Evolutionary conservation across 225 moss, liverwort and hornwort genomes (phyloP), one percentile per base, ranked within the genome.

Genomic region (Neckera pumila): DNA sequence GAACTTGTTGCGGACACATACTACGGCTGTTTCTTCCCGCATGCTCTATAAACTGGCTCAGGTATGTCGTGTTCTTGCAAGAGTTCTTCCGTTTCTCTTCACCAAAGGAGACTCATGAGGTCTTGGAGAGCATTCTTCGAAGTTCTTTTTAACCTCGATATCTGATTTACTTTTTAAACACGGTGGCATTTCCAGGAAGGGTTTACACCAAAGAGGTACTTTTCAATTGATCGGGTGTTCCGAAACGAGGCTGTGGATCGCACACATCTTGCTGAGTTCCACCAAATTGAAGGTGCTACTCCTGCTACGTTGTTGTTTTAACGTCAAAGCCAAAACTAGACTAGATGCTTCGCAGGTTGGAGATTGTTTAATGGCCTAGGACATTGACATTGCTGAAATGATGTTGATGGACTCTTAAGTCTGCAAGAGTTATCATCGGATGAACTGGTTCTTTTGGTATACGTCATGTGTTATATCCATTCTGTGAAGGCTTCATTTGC

Each of bases 221-320:
- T 95, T 76, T 98, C 96, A 23, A 98, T 98, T 27, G 98, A 98
- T 85, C 95, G 96, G 59, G 98, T 98, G 64, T 98, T 98, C 88
- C 95, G 96, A 45, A 98, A 98, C 86, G 96, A 98, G 91, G 98
- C 96, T 58, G 95, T 98, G 83, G 97, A 98, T 82, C 95, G 95
- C 62, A 87, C 98, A 23, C 92, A 98, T 86, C 92, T 98, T 90
- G 96, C 97, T 57, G 98, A 98, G 79, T 98, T 98, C 71, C 98
- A 97, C 85, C 98, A 98, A 88, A 95, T 96, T 92, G 98, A 98
- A 94, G 98, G 96, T 92, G 16, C 62, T 59, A 28, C 59, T 43
- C 63, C 53, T 66, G 9, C 40, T 82, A 7, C 27, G 34, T 70
- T 47, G 10, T 63, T 77, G 69, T 82, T 76, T 47, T 49, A 40